A percentile compares a stretch with the other conserved stretches of the same genome.
phyloP scores from a whole-genome alignment of 163 green algal genomes.

The Chlorella variabilis region DNA sequence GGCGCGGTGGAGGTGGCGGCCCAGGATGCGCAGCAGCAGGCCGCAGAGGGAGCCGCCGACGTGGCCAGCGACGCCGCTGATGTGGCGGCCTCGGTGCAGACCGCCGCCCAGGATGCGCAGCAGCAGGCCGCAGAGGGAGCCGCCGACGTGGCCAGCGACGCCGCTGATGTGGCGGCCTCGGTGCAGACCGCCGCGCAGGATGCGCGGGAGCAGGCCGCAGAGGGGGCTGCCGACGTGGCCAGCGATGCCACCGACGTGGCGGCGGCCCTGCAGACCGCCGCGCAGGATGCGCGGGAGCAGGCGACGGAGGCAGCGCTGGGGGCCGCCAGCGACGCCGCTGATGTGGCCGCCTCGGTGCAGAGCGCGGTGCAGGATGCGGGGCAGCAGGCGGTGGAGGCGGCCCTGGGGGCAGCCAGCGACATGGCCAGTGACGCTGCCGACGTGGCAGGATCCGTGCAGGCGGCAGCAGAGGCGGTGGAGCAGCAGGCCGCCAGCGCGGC shows the following conservation, averaged over 20 bases:
- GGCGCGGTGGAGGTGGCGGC: background rate
- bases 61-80: background rate
- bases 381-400: background rate
- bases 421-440: background rate
- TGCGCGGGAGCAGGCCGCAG: background rate
- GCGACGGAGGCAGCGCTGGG: background rate
- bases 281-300: background rate
- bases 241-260: background rate
- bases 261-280: background rate
- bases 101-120: background rate
- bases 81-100: background rate
- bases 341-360: background rate
- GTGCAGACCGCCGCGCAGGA: background rate
- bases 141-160: background rate
- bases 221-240: background rate
- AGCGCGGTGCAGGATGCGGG: background rate
- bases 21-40: background rate
- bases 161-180: background rate
- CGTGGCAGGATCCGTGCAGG: background rate
- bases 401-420: background rate
- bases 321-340: background rate
- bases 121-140: background rate
- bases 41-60: background rate
- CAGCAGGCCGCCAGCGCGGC: background rate
- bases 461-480: conserved; percentile 6